Base-by-base conservation (phyloP, 2,329 filamentous ascomycete species). In the Colletotrichum aenigma region DNA sequence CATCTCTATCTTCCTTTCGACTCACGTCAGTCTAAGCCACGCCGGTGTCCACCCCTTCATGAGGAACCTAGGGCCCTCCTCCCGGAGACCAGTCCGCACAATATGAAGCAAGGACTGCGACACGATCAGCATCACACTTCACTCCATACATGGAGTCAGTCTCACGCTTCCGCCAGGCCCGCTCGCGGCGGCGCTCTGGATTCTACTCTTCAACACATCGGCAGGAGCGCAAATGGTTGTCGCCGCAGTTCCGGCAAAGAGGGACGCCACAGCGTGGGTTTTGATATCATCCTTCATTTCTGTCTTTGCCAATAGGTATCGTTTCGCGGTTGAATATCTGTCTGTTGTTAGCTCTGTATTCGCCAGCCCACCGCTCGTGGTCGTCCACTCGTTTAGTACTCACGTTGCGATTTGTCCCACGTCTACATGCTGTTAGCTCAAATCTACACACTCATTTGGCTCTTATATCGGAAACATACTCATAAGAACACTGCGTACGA, bases 11-110 rank as follows among this genome's bases (percentile, higher is more conserved):
- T 38, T 36, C 15, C 36, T 38, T 61, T 60, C 32, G 21, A 68
- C 74, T 69, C 68, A 87, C 85, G 86, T 86, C 3, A 88, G 77
- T 75, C 86, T 79, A 12, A 88, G 65, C 86, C 86, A 88, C 1
- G 86, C 86, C 1, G 86, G 86, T 10, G 84, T 86, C 86, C 86
- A 88, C 2, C 86, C 86, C 70, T 86, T 87, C 85, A 87, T 87
- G 4, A 88, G 81, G 66, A 88, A 87, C 2, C 82, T 79, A 1
- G 82, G 82, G 0, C 86, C 86, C 77, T 88, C 86, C 15, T 84
- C 82, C 6, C 80, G 79, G 7, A 86, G 76, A 6, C 85, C 83
- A 0, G 81, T 79, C 8, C 78, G 76, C 9, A 87, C 74, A 5
- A 87, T 82, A 43, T 82, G 81, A 4, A 82, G 30, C 3, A 87